Base-by-base conservation (phyloP, 2,329 filamentous ascomycete genomes). In the Ophiostoma angusticollis region DNA sequence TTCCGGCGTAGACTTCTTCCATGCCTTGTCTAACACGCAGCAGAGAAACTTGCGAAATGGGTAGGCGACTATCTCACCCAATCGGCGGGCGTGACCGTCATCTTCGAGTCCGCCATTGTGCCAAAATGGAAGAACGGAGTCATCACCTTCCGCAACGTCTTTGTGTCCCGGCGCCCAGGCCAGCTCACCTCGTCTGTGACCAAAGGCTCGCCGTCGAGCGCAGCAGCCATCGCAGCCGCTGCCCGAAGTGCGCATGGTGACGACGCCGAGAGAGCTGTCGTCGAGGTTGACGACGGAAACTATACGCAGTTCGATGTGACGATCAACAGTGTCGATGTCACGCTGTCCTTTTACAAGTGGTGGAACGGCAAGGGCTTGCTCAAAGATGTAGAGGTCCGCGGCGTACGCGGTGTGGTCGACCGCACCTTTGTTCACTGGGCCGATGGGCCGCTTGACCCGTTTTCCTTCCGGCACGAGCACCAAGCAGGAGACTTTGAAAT, bases 241-340 rank as follows among this genome's bases (percentile, higher is more conserved):
- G 43, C 42, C 14, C 47, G 47, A 17, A 40, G 34, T 1, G 13
- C 18, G n/a, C 32, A 35, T 4, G 5, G n/a, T 9, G 31, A 33
- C 12, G 19, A 24, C 16, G 44, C 34, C 1, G 21, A 12, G 72
- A 75, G 42, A 6, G 28, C 27, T 7, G 36, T 27, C n/a, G 66
- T 70, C 27, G 47, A 47, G 3, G 59, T 61, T 16, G 87, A 96
- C 53, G 89, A 96, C 54, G 85, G 84, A 14, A 98, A 98, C 54
- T 98, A 96, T 57, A 95, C 87, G 0, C 91, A 98, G 50, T 98
- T 95, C 50, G 91, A 98, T 53, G 67, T 98, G 13, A 94, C 86
- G 0, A 84, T 98, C 43, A 84, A 91, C 46, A 93, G 84, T 1
- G 84, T 98, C 45, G 94, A 98, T 53, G 89, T 98, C 30, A 96